A percentile compares a stretch with the other conserved stretches of the same genome.
phyloP scores from a whole-genome alignment of 2,329 filamentous ascomycete species.

The Aspergillus candidus region DNA sequence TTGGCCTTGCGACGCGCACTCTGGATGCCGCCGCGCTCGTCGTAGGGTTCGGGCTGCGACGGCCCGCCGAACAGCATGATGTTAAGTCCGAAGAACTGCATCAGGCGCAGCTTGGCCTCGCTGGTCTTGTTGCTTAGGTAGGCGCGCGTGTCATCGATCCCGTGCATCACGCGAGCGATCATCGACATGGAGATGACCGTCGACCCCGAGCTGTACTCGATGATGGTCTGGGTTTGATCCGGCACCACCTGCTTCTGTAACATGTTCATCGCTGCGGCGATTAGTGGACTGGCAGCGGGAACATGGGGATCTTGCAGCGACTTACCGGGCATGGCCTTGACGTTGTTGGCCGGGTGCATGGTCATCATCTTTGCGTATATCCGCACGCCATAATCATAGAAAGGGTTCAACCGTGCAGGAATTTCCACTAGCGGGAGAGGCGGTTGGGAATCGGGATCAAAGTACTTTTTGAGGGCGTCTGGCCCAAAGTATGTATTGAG shows the following conservation, averaged over 20 bases:
- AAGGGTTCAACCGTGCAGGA: conserved; percentile 53
- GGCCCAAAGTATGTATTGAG: conserved; percentile 55
- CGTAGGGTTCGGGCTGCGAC: conserved; percentile 51
- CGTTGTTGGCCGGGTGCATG: conserved; percentile 59
- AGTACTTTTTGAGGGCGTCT: conserved; percentile 53
- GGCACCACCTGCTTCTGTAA: conserved; percentile 40
- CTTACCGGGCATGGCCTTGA: conserved; percentile 53
- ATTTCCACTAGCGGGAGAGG: conserved; percentile 58
- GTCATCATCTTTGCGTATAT: conserved; percentile 64
- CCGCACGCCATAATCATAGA: conserved; percentile 51
- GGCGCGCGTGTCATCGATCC: conserved; percentile 48
- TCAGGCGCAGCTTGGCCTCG: conserved; percentile 47
- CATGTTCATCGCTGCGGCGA: conserved; percentile 44
- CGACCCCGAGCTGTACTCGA: conserved; percentile 58
- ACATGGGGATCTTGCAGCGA: background rate
- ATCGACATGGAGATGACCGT: conserved; percentile 57
- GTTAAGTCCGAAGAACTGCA: conserved; percentile 56
- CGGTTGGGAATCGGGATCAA: conserved; percentile 53
- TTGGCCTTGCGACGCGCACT: conserved; percentile 41
- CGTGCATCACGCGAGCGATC: conserved; percentile 48
- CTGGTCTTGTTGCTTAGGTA: conserved; percentile 57
- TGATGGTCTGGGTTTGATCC: conserved; percentile 46
- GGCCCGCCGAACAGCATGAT: conserved; percentile 56
- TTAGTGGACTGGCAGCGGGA: background rate
- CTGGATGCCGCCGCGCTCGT: conserved; percentile 50